phyloP scores from a whole-genome alignment of 371 early-diverging fungal species.

The Lichtheimia ornata region DNA sequence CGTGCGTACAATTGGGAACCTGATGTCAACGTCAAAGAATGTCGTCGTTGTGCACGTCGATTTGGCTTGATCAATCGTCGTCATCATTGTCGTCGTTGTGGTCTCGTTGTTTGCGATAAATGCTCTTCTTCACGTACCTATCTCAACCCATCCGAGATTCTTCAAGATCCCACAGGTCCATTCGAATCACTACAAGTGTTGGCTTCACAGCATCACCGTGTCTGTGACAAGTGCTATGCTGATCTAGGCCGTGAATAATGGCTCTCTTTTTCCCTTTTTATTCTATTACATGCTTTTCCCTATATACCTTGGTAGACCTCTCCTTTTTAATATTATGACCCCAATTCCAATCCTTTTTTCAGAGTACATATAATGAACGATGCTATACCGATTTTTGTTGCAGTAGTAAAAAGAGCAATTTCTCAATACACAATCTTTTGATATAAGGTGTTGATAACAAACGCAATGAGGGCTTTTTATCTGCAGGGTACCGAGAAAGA shows the following conservation, averaged over 20 bases:
- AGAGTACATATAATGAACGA: no score
- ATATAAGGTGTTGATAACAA: no score
- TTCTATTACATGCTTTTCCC: no score
- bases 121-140: slow-evolving; percentile 65
- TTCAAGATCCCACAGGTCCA: slow-evolving; percentile 48
- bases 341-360: no score
- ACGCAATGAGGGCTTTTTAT: no score
- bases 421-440: no score
- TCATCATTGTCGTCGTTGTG: slow-evolving; percentile 88
- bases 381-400: no score
- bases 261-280: no score
- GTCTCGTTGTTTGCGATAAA: slow-evolving; percentile 74
- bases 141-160: slow-evolving; percentile 48
- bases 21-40: slow-evolving; percentile 64
- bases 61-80: slow-evolving; percentile 69
- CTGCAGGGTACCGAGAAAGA: no score
- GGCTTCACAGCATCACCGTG: slow-evolving; percentile 55
- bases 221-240: slow-evolving; percentile 57
- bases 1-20: slow-evolving; percentile 67
- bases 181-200: slow-evolving; percentile 29
- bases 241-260: slow-evolving; percentile 15
- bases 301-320: no score
- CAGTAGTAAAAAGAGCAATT: no score
- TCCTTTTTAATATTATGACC: no score
- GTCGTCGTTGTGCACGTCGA: slow-evolving; percentile 64